These are phyloP conservation scores for Kodamaea fukazawae DNA, from an alignment of 805 yeast genomes.

Conservation along the genomic window DNA sequence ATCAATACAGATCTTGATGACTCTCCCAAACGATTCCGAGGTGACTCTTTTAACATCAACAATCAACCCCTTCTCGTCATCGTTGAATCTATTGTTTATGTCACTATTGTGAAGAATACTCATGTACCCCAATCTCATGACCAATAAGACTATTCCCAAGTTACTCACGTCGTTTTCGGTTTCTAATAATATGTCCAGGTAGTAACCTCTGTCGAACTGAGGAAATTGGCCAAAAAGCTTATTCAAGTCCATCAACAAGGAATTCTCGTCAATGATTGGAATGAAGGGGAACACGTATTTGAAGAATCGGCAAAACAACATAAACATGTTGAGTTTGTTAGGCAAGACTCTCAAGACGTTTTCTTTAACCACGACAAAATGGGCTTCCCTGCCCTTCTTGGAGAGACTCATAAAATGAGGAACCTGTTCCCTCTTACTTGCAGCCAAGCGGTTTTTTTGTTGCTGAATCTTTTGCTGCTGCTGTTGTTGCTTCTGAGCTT, in stretches of 20 bases:
- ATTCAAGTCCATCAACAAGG: slow-evolving; percentile 25
- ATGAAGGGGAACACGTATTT: slow-evolving; percentile 40
- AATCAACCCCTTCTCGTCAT: slow-evolving; percentile 26
- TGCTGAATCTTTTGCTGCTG: slow-evolving; percentile 4
- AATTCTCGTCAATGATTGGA: slow-evolving; percentile 32
- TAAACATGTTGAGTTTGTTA: slow-evolving; percentile 19
- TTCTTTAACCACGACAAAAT: slow-evolving; percentile 27
- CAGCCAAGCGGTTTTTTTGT: background rate
- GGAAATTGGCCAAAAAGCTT: slow-evolving; percentile 25
- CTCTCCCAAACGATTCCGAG: slow-evolving; percentile 27
- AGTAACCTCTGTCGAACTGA: slow-evolving; percentile 9
- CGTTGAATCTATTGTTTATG: slow-evolving; percentile 22
- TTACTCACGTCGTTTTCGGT: slow-evolving; percentile 31
- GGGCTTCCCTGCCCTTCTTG: slow-evolving; percentile 20
- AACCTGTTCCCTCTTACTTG: background rate
- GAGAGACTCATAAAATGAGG: slow-evolving; percentile 6
- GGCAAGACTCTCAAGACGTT: slow-evolving; percentile 33
- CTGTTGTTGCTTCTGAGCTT: background rate
- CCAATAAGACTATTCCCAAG: slow-evolving; percentile 29
- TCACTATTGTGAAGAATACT: slow-evolving; percentile 36
- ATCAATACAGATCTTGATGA: slow-evolving; percentile 33
- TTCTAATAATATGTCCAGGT: slow-evolving; percentile 21
- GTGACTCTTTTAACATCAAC: slow-evolving; percentile 29
- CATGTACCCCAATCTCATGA: slow-evolving; percentile 37
- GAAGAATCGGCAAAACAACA: slow-evolving; percentile 33